Evolutionary conservation across 257 asterid genomes (phyloP), one percentile per base, ranked within the genome.

Genomic region (Solanum etuberosum): DNA sequence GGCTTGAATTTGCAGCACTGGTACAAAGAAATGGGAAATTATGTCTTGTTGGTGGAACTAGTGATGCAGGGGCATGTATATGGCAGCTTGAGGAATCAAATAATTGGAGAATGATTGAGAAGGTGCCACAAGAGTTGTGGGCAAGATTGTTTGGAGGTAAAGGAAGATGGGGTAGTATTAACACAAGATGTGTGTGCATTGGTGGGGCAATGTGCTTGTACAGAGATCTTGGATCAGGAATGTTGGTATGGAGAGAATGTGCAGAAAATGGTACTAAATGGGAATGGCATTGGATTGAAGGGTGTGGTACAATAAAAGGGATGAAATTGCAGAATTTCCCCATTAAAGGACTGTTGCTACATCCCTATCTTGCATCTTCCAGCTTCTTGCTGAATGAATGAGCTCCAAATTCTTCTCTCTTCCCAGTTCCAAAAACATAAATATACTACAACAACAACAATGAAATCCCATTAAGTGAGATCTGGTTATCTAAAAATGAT

Each of bases 1-100:
- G 87, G 93, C 97, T 96, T 40, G 98, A 92, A 31, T 95, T 96
- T 2, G 99, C 98, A 18, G 93, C 95, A 21, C 23, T 96, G 91
- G 94, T 93, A 88, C 83, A 63, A 84, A 90, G 94, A 68, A 87
- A 90, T 11, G 95, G 98, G 91, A 89, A 73, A 31, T 27, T 95
- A 93, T 89, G 92, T 83, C 90, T 94, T 42, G 93, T 94, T 20
- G 99, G 98, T 18, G 98, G 98, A 38, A 87, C 68, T 21, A 76
- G 93, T 32, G 90, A 92, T 16, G 92, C 91, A 3, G 93, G 89
- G 37, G 94, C 86, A 11, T 87, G 92, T 13, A 84, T 92, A 20
- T 96, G 99, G 99, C 98, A 95, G 91, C 95, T 94, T 9, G 89
- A 90, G 3, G 92, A 86, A 20, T 91, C 27, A 21, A 90, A 85